A percentile compares a stretch with the other conserved stretches of the same genome.
Conservation (phyloP, 306 rosid genomes). For the Inga oerstediana region DNA sequence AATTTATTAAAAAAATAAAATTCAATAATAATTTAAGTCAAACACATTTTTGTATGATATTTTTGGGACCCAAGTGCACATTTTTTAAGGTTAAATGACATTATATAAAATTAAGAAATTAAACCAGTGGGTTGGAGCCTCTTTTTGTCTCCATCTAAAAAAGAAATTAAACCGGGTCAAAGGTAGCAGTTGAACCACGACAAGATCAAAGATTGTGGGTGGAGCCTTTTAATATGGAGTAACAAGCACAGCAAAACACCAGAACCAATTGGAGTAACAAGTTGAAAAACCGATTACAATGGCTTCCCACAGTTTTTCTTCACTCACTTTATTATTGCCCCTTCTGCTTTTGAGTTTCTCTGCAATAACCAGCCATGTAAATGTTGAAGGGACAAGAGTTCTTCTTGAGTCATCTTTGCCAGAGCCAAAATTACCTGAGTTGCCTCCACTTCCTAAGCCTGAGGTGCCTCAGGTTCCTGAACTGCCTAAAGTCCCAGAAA, state of each 20-base stretch:
- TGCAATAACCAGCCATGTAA: not conserved
- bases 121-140: not conserved
- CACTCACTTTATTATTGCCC: not conserved
- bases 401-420: not conserved
- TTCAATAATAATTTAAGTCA: too few species aligned
- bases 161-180: not conserved
- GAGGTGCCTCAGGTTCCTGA: not conserved
- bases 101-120: too few species aligned
- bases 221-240: not conserved
- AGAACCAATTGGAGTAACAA: not conserved
- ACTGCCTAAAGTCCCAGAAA: not conserved
- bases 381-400: not conserved
- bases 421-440: not conserved
- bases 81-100: too few species aligned
- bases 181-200: not conserved
- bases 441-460: not conserved
- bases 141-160: not conserved
- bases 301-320: conserved; percentile 1
- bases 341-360: not conserved
- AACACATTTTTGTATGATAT: too few species aligned
- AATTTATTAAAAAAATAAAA: too few species aligned
- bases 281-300: not conserved
- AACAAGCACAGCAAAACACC: conserved; percentile 8
- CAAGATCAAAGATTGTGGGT: not conserved
- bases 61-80: too few species aligned